Evolutionary conservation across 768 basidiomycete genomes (phyloP), one percentile per base, ranked within the genome.

Genomic region (Tylopilus plumbeoviolaceoides): DNA sequence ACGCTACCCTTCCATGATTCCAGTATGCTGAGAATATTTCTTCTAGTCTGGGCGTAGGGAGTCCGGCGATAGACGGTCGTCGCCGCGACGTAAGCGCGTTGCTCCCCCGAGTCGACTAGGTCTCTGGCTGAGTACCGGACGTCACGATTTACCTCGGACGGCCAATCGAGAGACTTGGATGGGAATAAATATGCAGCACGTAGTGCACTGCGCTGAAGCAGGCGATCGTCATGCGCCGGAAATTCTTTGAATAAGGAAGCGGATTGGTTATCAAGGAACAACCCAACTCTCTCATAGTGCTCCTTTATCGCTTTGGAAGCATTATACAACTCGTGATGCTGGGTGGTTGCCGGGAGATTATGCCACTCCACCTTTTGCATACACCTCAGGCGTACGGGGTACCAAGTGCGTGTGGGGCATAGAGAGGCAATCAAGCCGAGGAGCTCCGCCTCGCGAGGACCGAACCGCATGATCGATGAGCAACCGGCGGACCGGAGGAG

Each of bases 361-460:
- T 20, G 48, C 78, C 77, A 61, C 3, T 62, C 28, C 0, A 77
- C 69, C 3, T 56, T 66, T 53, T 79, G 72, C 76, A 79, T 80
- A n/a, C 55, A 59, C 11, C 33, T 55, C 17, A 71, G 59, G 36
- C 74, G 67, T 10, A 23, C 7, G 0, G 78, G 77, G 58, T 77
- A 73, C 58, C 69, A 80, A 4, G 44, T 44, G 10, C 76, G 59
- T 3, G 15, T 14, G 1, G 77, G 73, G 17, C 63, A 69, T 17
- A 80, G 55, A 7, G 57, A 52, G 11, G 58, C 56, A 25, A 79
- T 75, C 27, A 57, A 54, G 11, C 49, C 48, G 14, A 80, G 60
- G 30, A 76, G 60, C 15, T 59, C 50, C 5, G 59, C 43, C n/a
- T 76, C 72, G 3, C 60, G 56, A 10, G 35, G 1, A 20, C 53